phyloP scores from a whole-genome alignment of 495 filamentous ascomycete genomes.

The Patellaria atrata region DNA sequence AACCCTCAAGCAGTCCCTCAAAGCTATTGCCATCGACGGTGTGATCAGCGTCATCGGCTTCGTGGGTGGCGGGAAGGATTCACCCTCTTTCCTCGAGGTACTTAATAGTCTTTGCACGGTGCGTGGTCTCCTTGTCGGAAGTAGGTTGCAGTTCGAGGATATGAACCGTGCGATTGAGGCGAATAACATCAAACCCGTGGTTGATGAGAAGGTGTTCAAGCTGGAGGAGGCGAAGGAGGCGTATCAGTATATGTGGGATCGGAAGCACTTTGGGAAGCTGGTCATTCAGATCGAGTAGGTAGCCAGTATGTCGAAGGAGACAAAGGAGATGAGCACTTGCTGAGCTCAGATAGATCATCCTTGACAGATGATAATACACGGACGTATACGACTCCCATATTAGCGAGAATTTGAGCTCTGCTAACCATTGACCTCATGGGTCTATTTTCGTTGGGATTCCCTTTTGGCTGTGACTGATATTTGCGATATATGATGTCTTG shows the following conservation, averaged over 20 bases:
- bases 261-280: constrained; percentile 69
- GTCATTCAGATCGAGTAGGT: constrained; percentile 44
- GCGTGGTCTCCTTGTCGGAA: constrained; percentile 27
- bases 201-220: constrained; percentile 29
- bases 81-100: constrained; percentile 25
- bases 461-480: no score
- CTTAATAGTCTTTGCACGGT: constrained; percentile 24
- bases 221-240: constrained; percentile 27
- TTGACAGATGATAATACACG: no score
- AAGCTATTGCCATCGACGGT: constrained; percentile 29
- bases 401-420: no score
- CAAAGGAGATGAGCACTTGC: no score
- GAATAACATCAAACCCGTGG: constrained; percentile 27
- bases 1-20: constrained; percentile 29
- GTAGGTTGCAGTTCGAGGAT: constrained; percentile 26
- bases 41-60: constrained; percentile 32
- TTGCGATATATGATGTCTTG: no score
- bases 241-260: constrained; percentile 44
- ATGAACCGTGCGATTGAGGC: constrained; percentile 29
- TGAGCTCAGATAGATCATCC: no score
- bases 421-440: no score
- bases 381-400: no score
- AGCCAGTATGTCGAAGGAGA: no score
- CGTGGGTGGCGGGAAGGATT: constrained; percentile 24
- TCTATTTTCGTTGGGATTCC: no score